A percentile compares a stretch with the other conserved stretches of the same genome.
Evolutionary conservation across 2,329 filamentous ascomycete genomes (phyloP).

Genomic region (Stachybotrys chartarum): DNA sequence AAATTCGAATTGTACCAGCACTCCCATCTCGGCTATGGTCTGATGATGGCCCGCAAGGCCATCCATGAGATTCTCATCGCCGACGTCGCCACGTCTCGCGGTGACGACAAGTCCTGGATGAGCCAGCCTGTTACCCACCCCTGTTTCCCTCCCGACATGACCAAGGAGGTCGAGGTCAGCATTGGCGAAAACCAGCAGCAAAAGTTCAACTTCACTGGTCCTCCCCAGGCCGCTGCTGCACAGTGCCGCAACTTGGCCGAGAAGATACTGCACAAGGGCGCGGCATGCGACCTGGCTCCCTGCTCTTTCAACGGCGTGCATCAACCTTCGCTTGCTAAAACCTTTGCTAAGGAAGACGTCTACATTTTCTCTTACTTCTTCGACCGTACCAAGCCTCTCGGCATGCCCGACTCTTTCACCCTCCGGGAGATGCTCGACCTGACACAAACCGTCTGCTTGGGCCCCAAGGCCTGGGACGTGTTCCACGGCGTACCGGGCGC

Average conservation of each 20-base stretch:
- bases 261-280: conserved; percentile 83
- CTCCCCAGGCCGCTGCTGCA: conserved; percentile 64
- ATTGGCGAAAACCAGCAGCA: conserved; percentile 55
- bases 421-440: conserved; percentile 84
- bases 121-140: conserved; percentile 69
- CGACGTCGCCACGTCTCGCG: conserved; percentile 59
- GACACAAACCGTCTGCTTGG: conserved; percentile 75
- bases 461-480: conserved; percentile 68
- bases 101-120: conserved; percentile 58
- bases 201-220: conserved; percentile 83
- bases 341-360: conserved; percentile 83
- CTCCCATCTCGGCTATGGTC: conserved; percentile 91
- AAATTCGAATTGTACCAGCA: conserved; percentile 95
- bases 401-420: conserved; percentile 98
- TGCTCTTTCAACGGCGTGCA: conserved; percentile 98
- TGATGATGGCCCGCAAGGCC: conserved; percentile 89
- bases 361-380: conserved; percentile 99
- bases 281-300: conserved; percentile 72
- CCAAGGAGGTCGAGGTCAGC: conserved; percentile 64
- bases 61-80: conserved; percentile 73
- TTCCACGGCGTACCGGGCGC: conserved; percentile 74
- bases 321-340: conserved; percentile 87
- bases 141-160: conserved; percentile 77
- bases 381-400: conserved; percentile 86
- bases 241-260: conserved; percentile 89